Percentiles rank a stretch among this genome's conserved stretches.
These are phyloP conservation scores for Starmerella vaccinii DNA, from an alignment of 805 yeast species.

Conservation along the genomic window DNA sequence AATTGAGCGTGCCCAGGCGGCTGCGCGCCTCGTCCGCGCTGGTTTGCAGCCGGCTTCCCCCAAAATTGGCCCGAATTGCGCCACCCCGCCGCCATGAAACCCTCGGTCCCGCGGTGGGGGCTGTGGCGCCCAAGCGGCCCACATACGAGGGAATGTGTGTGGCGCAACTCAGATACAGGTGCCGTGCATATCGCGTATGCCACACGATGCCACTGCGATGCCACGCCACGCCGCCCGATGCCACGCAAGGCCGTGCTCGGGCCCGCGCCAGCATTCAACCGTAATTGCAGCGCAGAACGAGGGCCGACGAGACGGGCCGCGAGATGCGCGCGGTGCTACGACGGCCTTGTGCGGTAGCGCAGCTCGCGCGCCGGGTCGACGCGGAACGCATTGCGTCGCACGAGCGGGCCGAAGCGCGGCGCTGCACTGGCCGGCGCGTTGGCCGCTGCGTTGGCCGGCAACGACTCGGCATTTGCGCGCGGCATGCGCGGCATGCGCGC, in stretches of 20 bases:
- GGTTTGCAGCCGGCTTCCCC: no score
- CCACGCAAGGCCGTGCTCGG: neutral
- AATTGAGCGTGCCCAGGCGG: neutral
- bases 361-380: conserved; percentile 7
- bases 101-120: no score
- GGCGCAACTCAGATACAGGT: neutral
- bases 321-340: neutral
- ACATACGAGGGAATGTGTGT: neutral
- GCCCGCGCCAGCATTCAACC: neutral
- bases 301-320: no score
- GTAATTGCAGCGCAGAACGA: no score
- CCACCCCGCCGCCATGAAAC: no score
- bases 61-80: no score
- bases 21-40: neutral
- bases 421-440: neutral
- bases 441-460: no score
- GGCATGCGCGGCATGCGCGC: no score
- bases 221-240: no score
- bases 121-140: no score
- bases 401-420: neutral
- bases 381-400: conserved; percentile 11
- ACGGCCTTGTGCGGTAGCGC: neutral
- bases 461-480: no score
- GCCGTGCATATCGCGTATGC: neutral
- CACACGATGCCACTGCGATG: no score